phyloP scores from a whole-genome alignment of 1,284 basidiomycete genomes.

The Phellinidium pouzarii region DNA sequence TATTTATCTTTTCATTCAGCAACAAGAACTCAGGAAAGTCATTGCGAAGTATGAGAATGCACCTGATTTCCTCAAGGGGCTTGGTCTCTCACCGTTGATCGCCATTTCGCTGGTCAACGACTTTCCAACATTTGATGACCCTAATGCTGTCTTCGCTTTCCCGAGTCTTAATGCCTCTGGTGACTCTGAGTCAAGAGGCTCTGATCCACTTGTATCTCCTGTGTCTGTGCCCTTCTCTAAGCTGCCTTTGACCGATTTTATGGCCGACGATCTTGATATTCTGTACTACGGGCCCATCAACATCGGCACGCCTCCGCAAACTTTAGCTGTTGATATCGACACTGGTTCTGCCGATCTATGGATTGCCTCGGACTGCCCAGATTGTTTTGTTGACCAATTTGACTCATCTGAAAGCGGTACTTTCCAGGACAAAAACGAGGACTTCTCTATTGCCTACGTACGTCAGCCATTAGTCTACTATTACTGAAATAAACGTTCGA shows the following conservation, averaged over 20 bases:
- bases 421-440: conserved; percentile 28
- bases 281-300: conserved; percentile 44
- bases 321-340: conserved; percentile 45
- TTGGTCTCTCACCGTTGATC: conserved; percentile 30
- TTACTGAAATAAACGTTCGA: conserved; percentile 8
- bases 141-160: conserved; percentile 14
- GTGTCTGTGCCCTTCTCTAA: conserved; percentile 19
- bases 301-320: conserved; percentile 43
- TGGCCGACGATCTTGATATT: conserved; percentile 34
- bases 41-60: conserved; percentile 35
- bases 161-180: not conserved
- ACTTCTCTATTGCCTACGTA: conserved; percentile 53
- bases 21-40: conserved; percentile 28
- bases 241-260: conserved; percentile 35
- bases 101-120: conserved; percentile 25
- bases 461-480: conserved; percentile 26
- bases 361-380: conserved; percentile 37
- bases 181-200: conserved; percentile 2
- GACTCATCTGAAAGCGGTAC: conserved; percentile 34
- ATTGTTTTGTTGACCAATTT: conserved; percentile 36
- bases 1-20: conserved; percentile 20
- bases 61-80: conserved; percentile 29
- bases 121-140: conserved; percentile 22
- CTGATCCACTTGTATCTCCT: conserved; percentile 16
- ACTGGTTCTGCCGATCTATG: conserved; percentile 58